Percentiles rank a stretch among this genome's conserved stretches.
Conservation (phyloP, 1,284 basidiomycete genomes). For the Ustilago nuda region DNA sequence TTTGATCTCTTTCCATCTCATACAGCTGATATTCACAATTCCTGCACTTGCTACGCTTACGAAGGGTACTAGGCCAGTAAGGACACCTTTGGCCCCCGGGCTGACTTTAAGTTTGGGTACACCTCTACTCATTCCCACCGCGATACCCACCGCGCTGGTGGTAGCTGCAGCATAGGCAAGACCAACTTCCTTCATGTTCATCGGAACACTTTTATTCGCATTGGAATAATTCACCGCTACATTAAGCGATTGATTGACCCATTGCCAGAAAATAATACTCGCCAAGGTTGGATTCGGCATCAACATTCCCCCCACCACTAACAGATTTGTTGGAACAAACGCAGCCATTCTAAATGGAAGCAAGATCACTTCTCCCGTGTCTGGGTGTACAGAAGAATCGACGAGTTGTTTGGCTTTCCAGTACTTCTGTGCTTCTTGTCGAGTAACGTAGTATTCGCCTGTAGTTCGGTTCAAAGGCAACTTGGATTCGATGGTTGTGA, state of each 20-base stretch:
- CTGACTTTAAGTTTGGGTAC: slow-evolving; percentile 70
- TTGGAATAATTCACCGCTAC: slow-evolving; percentile 69
- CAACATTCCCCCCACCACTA: slow-evolving; percentile 71
- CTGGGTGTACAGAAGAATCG: slow-evolving; percentile 72
- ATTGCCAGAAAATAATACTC: slow-evolving; percentile 73
- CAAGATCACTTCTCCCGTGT: slow-evolving; percentile 68
- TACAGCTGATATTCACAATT: slow-evolving; percentile 69
- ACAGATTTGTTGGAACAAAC: slow-evolving; percentile 74
- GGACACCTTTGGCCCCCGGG: slow-evolving; percentile 36
- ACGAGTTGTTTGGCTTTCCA: slow-evolving; percentile 59
- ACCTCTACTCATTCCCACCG: slow-evolving; percentile 72
- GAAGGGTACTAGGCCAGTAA: slow-evolving; percentile 72
- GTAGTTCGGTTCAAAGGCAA: slow-evolving; percentile 36
- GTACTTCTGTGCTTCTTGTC: slow-evolving; percentile 46
- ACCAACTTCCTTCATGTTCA: slow-evolving; percentile 71
- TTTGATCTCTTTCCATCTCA: slow-evolving; percentile 74
- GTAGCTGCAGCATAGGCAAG: slow-evolving; percentile 73
- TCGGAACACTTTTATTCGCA: slow-evolving; percentile 72
- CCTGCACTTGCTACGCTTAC: slow-evolving; percentile 71
- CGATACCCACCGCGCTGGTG: slow-evolving; percentile 72
- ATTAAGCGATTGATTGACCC: slow-evolving; percentile 73
- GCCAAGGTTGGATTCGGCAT: slow-evolving; percentile 47
- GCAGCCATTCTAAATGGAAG: slow-evolving; percentile 73
- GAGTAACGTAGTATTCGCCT: slow-evolving; percentile 35
- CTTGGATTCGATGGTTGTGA: slow-evolving; percentile 35